A percentile compares a stretch with the other conserved stretches of the same genome.
phyloP scores from a whole-genome alignment of 2,329 filamentous ascomycete species.

The Pseudonectria buxi region DNA sequence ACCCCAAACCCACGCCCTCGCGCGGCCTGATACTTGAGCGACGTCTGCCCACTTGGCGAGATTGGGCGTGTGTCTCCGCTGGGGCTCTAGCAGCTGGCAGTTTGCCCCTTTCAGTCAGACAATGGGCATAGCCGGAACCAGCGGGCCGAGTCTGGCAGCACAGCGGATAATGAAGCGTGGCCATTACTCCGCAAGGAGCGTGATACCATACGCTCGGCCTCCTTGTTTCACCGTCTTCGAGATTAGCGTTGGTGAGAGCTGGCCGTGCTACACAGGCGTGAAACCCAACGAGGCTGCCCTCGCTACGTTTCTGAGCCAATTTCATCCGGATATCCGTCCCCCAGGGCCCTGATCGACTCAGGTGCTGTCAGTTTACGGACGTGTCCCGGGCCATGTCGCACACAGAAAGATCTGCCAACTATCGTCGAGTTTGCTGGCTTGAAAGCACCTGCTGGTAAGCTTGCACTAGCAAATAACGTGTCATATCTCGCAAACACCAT shows the following conservation, averaged over 20 bases:
- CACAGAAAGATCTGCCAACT: no score
- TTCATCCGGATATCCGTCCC: conserved; percentile 5
- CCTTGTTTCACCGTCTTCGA: conserved; percentile 22
- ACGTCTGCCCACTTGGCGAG: no score
- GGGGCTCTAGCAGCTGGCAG: no score
- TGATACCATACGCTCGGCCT: conserved; percentile 12
- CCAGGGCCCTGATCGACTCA: neutral
- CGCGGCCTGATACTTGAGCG: no score
- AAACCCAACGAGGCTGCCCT: conserved; percentile 9
- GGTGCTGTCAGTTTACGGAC: no score
- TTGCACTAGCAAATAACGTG: no score
- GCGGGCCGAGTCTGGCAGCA: conserved; percentile 23
- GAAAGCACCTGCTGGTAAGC: no score
- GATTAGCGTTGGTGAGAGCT: conserved; percentile 17
- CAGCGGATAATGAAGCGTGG: conserved; percentile 10
- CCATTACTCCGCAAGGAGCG: conserved; percentile 10
- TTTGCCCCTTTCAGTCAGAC: conserved; percentile 18
- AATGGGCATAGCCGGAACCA: conserved; percentile 14
- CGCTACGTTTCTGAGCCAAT: conserved; percentile 5
- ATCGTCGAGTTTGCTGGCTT: no score
- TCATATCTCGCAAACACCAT: no score
- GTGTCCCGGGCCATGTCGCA: no score
- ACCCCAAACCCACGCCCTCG: no score
- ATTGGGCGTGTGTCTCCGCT: no score
- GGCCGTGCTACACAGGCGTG: conserved; percentile 13